Evolutionary conservation across 441 rosid species (phyloP).

Genomic region (Capsella rubella): DNA sequence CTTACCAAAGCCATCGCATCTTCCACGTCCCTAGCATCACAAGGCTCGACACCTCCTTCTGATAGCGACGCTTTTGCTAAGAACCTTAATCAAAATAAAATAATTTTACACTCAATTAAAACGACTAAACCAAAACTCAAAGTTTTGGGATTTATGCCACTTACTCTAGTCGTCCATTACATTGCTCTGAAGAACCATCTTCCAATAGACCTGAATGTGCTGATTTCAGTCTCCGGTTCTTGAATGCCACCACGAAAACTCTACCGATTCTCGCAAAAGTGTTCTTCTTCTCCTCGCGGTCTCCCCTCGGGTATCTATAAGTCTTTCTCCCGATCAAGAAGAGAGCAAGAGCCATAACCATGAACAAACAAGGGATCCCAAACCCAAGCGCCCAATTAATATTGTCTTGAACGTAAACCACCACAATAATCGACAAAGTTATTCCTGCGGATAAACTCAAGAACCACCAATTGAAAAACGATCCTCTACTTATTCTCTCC

Average conservation of each 20-base stretch:
- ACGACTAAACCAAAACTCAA: conserved; percentile 39
- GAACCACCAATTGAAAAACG: conserved; percentile 53
- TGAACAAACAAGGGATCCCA: conserved; percentile 45
- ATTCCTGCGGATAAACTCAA: conserved; percentile 41
- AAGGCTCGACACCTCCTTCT: conserved; percentile 44
- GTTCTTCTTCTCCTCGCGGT: background rate
- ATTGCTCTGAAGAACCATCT: conserved; percentile 22
- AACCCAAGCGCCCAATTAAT: conserved; percentile 46
- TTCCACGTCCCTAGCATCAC: conserved; percentile 74
- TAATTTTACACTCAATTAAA: conserved; percentile 20
- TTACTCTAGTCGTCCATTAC: conserved; percentile 25
- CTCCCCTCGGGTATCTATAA: conserved; percentile 35
- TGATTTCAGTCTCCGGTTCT: conserved; percentile 42
- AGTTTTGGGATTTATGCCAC: conserved; percentile 41
- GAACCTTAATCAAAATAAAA: conserved; percentile 58
- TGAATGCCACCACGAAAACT: conserved; percentile 42
- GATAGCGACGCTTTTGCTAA: conserved; percentile 70
- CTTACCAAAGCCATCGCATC: conserved; percentile 68
- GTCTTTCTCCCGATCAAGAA: conserved; percentile 44
- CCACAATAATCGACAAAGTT: conserved; percentile 32
- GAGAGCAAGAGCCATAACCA: conserved; percentile 39
- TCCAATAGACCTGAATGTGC: conserved; percentile 36
- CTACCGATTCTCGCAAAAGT: conserved; percentile 42
- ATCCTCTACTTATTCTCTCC: conserved; percentile 38
- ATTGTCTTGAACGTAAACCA: conserved; percentile 47